Evolutionary conservation across 2,329 filamentous ascomycete genomes (phyloP).

Genomic region (Seiridium cupressi): DNA sequence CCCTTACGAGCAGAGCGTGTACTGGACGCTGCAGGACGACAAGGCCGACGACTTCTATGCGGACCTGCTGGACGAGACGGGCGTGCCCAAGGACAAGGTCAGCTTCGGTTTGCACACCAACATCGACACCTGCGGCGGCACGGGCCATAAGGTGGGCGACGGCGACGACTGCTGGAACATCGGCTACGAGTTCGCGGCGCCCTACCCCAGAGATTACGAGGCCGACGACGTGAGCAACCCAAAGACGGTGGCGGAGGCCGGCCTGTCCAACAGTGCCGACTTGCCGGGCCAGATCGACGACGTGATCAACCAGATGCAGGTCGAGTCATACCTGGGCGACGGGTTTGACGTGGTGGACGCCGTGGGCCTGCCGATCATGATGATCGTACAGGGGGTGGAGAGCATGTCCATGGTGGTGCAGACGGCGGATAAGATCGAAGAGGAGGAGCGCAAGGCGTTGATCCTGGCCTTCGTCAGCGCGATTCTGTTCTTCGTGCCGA

Average conservation of each 20-base stretch:
- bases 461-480: slow-evolving; percentile 17
- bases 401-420: slow-evolving; percentile 20
- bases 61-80: slow-evolving; percentile 16
- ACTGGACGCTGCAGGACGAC: slow-evolving; percentile 10
- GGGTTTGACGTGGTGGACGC: slow-evolving; percentile 17
- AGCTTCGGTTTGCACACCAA: slow-evolving; percentile 11
- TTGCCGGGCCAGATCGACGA: slow-evolving; percentile 9
- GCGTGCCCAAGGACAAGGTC: slow-evolving; percentile 19
- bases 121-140: not conserved
- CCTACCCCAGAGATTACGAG: slow-evolving; percentile 8
- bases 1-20: slow-evolving; percentile 9
- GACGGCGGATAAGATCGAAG: slow-evolving; percentile 20
- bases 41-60: slow-evolving; percentile 14
- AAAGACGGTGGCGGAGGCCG: slow-evolving; percentile 15
- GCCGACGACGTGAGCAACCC: slow-evolving; percentile 17
- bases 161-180: slow-evolving; percentile 8
- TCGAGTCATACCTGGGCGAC: slow-evolving; percentile 1
- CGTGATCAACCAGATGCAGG: slow-evolving; percentile 7
- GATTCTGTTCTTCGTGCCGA: slow-evolving; percentile 24
- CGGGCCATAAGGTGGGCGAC: not conserved
- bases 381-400: slow-evolving; percentile 14
- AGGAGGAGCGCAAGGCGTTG: slow-evolving; percentile 20
- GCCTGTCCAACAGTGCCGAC: slow-evolving; percentile 10
- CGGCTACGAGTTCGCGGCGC: slow-evolving; percentile 14
- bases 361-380: slow-evolving; percentile 15